Base-by-base conservation (phyloP, 106 monocot species). In the Agapanthus africanus region DNA sequence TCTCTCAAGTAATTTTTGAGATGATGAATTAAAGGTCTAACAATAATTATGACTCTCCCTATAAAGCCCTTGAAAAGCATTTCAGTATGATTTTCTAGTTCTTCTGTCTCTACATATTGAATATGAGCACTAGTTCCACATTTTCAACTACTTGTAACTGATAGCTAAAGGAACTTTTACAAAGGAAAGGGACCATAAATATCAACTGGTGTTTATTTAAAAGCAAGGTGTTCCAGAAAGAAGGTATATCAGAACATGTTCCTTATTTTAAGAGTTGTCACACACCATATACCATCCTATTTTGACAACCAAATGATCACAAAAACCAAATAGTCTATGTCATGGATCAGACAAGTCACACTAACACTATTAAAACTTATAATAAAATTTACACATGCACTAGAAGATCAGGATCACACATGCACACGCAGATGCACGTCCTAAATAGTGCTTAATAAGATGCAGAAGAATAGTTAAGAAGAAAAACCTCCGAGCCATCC, bases 401-500 rank as follows among this genome's bases (percentile, higher is more conserved):
- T n/a, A 50, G 50, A 54, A 54, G 22, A 1, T 57, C 7, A 57
- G 26, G 6, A 13, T 57, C 56, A 18, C 14, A n/a, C n/a, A n/a
- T n/a, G n/a, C n/a, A n/a, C n/a, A 7, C 4, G 14, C 11, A 57
- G 19, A 31, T 11, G 15, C 10, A 1, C 7, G n/a, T 57, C 56
- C 33, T 36, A 5, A 59, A 21, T 36, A 61, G 21, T 18, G 35
- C 35, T 61, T 19, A 61, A 61, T n/a, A 61, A 26, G 36, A 61
- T 33, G 28, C 27, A 42, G 30, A 66, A 66, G 6, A 37, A 15
- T 28, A 4, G 3, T 23, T 4, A 63, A 18, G 54, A 75, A 38
- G n/a, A n/a, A 23, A 38, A 76, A 92, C 92, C 91, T 92, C 70
- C 99, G 64, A 61, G 89, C 93, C 67, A 78, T 84, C 67, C 99